phyloP scores from a whole-genome alignment of 176 grass and related monocot genomes.

The Lolium multiflorum region DNA sequence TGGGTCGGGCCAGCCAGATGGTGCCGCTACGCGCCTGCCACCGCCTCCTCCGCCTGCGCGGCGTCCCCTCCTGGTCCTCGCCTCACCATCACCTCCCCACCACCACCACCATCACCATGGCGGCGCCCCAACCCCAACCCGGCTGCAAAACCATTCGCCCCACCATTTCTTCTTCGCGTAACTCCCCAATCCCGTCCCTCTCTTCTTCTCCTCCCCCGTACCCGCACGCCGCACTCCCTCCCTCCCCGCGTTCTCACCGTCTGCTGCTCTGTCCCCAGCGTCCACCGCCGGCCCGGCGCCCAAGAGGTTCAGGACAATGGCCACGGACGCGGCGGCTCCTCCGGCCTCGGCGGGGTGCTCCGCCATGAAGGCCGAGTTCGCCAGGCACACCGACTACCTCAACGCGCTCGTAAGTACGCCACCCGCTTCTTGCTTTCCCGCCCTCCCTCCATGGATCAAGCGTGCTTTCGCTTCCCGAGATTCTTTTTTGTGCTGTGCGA shows the following conservation, averaged over 20 bases:
- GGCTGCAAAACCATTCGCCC: slow-evolving; percentile 45
- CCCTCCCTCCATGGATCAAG: neutral
- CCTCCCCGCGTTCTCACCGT: neutral
- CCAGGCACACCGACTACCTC: slow-evolving; percentile 51
- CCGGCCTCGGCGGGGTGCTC: slow-evolving; percentile 32
- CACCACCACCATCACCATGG: slow-evolving; percentile 55
- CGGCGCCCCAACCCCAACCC: slow-evolving; percentile 42
- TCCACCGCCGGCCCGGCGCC: slow-evolving; percentile 30
- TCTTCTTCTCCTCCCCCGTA: neutral
- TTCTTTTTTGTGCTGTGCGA: neutral
- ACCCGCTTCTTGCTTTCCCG: neutral
- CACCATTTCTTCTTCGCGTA: slow-evolving; percentile 21
- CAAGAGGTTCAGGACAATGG: slow-evolving; percentile 56
- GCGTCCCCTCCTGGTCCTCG: neutral
- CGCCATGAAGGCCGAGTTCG: slow-evolving; percentile 58
- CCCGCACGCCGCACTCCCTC: neutral
- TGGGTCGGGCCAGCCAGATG: slow-evolving; percentile 28
- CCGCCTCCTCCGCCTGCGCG: slow-evolving; percentile 31
- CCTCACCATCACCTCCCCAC: neutral
- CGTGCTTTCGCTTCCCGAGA: neutral
- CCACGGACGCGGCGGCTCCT: slow-evolving; percentile 15
- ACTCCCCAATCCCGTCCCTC: neutral
- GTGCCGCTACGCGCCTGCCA: slow-evolving; percentile 38
- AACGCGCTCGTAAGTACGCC: slow-evolving; percentile 46
- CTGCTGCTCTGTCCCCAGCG: slow-evolving; percentile 20